A percentile compares a stretch with the other conserved stretches of the same genome.
These are phyloP conservation scores for Cryomyces antarcticus DNA, from an alignment of 495 filamentous ascomycete species.

Conservation along the genomic window DNA sequence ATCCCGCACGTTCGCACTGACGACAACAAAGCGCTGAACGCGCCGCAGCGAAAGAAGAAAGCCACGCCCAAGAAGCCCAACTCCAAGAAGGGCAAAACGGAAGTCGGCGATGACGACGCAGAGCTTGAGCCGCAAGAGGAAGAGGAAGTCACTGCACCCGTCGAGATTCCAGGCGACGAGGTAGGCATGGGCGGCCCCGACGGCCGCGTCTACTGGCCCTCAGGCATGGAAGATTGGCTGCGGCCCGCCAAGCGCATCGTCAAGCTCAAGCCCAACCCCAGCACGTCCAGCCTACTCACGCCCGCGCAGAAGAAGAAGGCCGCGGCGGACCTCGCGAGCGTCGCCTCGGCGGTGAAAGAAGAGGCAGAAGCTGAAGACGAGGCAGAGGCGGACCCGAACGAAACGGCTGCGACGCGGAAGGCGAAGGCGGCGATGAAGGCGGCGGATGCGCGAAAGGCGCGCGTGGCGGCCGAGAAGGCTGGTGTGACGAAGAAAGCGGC, in stretches of 20 bases:
- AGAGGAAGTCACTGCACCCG: slow-evolving; percentile 10
- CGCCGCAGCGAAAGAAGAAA: slow-evolving; percentile 25
- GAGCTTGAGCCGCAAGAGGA: slow-evolving; percentile 26
- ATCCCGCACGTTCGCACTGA: slow-evolving; percentile 58
- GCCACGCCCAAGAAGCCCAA: slow-evolving; percentile 16
- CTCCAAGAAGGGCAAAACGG: slow-evolving; percentile 22
- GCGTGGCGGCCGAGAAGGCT: slow-evolving; percentile 2
- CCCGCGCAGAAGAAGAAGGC: neutral
- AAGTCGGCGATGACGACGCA: slow-evolving; percentile 23
- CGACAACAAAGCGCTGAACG: slow-evolving; percentile 44
- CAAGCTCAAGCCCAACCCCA: slow-evolving; percentile 29
- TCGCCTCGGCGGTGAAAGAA: slow-evolving; percentile 1
- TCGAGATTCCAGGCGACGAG: slow-evolving; percentile 39
- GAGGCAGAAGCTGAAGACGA: slow-evolving; percentile 1
- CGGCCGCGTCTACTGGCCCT: slow-evolving; percentile 81
- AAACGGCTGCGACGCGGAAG: slow-evolving; percentile 8
- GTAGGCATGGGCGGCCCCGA: slow-evolving; percentile 76
- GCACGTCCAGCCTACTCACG: neutral
- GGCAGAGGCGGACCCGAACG: neutral
- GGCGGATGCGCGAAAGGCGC: slow-evolving; percentile 2
- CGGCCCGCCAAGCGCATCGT: slow-evolving; percentile 52
- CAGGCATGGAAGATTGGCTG: slow-evolving; percentile 78
- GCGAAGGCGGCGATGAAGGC: slow-evolving; percentile 5
- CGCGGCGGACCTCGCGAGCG: neutral
- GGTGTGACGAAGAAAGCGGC: neutral